Conservation (phyloP, 306 rosid genomes). For the Coriaria nepalensis region DNA sequence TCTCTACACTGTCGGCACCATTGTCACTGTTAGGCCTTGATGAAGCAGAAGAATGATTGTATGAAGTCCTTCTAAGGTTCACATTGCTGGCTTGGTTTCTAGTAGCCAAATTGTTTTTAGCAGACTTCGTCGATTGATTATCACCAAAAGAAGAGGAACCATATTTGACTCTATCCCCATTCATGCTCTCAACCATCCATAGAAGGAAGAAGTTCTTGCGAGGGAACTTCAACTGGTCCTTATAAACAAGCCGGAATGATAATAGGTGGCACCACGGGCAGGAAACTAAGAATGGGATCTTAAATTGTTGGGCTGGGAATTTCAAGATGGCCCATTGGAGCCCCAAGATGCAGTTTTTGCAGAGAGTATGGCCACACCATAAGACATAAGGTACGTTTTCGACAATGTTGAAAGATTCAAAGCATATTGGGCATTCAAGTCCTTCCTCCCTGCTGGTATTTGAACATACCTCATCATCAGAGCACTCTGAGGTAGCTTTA, state of each 20-base stretch:
- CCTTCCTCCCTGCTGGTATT: constrained; percentile 69
- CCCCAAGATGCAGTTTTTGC: constrained; percentile 82
- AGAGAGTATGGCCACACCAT: constrained; percentile 91
- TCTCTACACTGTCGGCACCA: constrained; percentile 21
- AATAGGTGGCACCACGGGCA: constrained; percentile 88
- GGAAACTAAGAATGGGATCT: constrained; percentile 51
- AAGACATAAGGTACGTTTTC: constrained; percentile 91
- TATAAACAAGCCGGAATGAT: constrained; percentile 59
- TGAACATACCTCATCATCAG: constrained; percentile 77
- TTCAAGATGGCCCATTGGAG: constrained; percentile 73
- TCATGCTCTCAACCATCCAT: constrained; percentile 91
- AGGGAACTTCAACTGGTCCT: constrained; percentile 66
- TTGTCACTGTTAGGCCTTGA: constrained; percentile 17
- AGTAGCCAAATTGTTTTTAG: constrained; percentile 21
- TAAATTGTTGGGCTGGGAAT: constrained; percentile 53
- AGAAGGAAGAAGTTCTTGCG: constrained; percentile 76
- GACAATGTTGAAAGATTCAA: constrained; percentile 87
- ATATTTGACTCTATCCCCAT: constrained; percentile 52
- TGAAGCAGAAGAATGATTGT: constrained; percentile 18
- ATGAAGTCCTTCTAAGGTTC: constrained; percentile 36
- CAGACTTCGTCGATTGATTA: constrained; percentile 33
- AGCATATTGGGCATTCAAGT: constrained; percentile 86
- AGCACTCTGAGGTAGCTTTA: constrained; percentile 43
- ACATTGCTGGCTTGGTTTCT: constrained; percentile 34
- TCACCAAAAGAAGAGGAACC: constrained; percentile 28